Evolutionary conservation across 768 basidiomycete genomes (phyloP), one percentile per base, ranked within the genome.

Genomic region (Tylopilus sp.): DNA sequence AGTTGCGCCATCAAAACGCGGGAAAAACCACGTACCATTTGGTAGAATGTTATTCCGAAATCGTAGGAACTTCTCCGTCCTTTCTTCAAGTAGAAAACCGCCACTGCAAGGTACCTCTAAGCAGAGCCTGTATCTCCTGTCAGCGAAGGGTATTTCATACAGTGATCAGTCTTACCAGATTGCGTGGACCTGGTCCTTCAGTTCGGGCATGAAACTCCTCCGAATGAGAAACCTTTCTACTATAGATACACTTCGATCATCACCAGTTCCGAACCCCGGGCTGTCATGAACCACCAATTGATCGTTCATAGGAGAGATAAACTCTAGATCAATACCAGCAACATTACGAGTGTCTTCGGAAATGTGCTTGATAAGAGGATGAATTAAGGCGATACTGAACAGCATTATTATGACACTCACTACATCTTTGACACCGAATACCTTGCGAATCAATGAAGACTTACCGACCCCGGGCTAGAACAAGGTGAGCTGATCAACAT

Each of bases 201-300:
- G 22, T 2, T 8, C 4, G n/a, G 38, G 42, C 60, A 29, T 34
- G 7, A 31, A 28, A 45, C 29, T 28, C 38, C 60, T 58, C 38
- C 26, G 5, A 12, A 21, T 3, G 33, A 61, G 48, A 1, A 61
- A 61, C 1, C 41, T 0, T 14, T 48, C 25, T 28, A 62, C 42
- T 4, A 31, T 41, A 0, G 45, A 25, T 14, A 62, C 50, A 16
- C 58, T 50, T 14, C 3, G 3, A 36, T 43, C 30, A 22, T 61
- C 59, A 9, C 19, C 60, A 19, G 55, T 37, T 29, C 62, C 58
- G 16, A 59, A 59, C 2, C 59, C 58, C 5, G 61, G 54, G 38
- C 59, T 60, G 11, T 60, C 59, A 12, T 61, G 59, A 21, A 62
- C 45, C n/a, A 61, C 59, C 14, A 61, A 49, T 45, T 55, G 51